Base-by-base conservation (phyloP, 2,329 filamentous ascomycete genomes). In the Apiospora marii region DNA sequence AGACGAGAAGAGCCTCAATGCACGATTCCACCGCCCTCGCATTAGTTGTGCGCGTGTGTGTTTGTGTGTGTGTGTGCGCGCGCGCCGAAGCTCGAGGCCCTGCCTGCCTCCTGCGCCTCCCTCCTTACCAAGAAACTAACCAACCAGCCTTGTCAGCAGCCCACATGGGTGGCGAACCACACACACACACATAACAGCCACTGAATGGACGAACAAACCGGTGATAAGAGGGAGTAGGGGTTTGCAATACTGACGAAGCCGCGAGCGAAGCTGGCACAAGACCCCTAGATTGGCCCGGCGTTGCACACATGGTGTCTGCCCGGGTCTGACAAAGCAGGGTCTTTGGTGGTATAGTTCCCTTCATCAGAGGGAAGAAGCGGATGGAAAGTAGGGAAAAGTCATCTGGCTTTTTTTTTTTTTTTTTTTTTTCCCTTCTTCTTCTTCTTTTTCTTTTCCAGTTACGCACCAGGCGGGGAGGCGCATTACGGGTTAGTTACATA, bases 1-100 rank as follows among this genome's bases (percentile, higher is more conserved):
- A 64, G 34, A 10, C 19, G 2, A 64, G 13, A 64, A 37, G 58
- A 64, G 58, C 58, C 58, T 64, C 58, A 64, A 64, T 64, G 58
- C 58, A 64, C 58, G 34, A 41, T 41, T 64, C 41, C 30, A 41
- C 58, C 58, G 34, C 58, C 34, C 34, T 41, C 34, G 19, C 22
- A 19, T n/a, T 64, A 19, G 14, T 30, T 61, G 53, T 64, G 30
- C 34, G 53, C 12, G 51, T 58, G 51, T 58, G 49, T 30, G 27
- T 2, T 4, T 43, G 27, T 58, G 51, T 61, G 27, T 58, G 51
- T 22, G 51, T 58, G 51, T 58, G 49, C 34, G 14, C 19, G 27
- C 16, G 27, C 53, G 19, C 58, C 19, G 22, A 41, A 34, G 19
- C 19, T 37, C 30, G 37, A 41, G 37, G 37, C 37, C 37, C 37